A percentile compares a stretch with the other conserved stretches of the same genome.
These are phyloP conservation scores for Sapria himalayana DNA, from an alignment of 345 rosid genomes.

Conservation along the genomic window DNA sequence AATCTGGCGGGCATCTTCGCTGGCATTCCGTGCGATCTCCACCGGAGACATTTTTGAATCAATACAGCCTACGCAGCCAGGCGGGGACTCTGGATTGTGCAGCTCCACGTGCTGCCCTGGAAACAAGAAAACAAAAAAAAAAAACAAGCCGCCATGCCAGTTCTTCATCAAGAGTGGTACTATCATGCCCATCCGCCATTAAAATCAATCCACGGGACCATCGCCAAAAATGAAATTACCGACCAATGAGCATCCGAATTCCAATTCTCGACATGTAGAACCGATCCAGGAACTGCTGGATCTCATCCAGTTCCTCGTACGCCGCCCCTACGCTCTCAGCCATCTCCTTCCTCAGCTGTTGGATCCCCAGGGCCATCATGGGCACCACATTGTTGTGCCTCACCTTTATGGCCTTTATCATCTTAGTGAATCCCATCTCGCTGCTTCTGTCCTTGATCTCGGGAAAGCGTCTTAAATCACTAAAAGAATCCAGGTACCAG, in stretches of 20 bases:
- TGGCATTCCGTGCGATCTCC: constrained; percentile 67
- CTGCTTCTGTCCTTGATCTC: constrained; percentile 51
- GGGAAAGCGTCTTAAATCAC: constrained; percentile 69
- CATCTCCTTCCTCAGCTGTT: constrained; percentile 74
- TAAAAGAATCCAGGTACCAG: constrained; percentile 95
- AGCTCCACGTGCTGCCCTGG: constrained; percentile 98
- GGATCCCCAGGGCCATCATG: constrained; percentile 88
- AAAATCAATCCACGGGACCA: background rate
- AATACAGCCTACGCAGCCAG: constrained; percentile 64
- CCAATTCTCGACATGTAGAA: constrained; percentile 90
- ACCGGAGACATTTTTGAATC: constrained; percentile 91
- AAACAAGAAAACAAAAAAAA: background rate
- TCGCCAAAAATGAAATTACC: constrained; percentile 8
- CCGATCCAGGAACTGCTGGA: constrained; percentile 85
- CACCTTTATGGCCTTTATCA: constrained; percentile 92
- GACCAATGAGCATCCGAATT: constrained; percentile 86
- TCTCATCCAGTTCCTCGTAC: constrained; percentile 51
- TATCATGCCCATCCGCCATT: too few species aligned
- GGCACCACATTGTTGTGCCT: constrained; percentile 98
- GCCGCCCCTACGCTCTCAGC: constrained; percentile 22
- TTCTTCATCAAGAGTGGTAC: too few species aligned
- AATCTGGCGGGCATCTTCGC: constrained; percentile 73
- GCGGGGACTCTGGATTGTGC: constrained; percentile 85
- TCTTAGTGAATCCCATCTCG: constrained; percentile 65
- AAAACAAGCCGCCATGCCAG: background rate